Evolutionary conservation across 2,329 filamentous ascomycete species (phyloP).

Genomic region (Chrysosporium queenslandicum): DNA sequence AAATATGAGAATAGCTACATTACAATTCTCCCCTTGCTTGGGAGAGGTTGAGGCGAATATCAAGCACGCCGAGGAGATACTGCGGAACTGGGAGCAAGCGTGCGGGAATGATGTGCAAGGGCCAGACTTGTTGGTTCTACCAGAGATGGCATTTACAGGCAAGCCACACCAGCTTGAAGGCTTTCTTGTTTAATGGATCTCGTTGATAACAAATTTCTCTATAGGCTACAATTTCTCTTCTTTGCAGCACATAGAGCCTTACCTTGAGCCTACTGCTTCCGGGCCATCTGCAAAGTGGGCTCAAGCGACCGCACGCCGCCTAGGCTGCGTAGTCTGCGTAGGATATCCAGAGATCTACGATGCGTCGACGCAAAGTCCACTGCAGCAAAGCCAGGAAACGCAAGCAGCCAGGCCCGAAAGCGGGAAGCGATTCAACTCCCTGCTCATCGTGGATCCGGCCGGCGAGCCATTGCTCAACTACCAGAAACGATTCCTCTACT

Average conservation of each 20-base stretch:
- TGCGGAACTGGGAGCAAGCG: conserved; percentile 29
- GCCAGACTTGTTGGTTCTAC: conserved; percentile 50
- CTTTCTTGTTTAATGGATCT: not conserved
- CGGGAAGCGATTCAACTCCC: conserved; percentile 45
- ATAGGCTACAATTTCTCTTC: conserved; percentile 55
- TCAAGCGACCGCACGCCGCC: conserved; percentile 42
- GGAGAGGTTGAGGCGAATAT: conserved; percentile 40
- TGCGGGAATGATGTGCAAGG: conserved; percentile 10
- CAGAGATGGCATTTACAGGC: conserved; percentile 54
- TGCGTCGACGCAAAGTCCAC: conserved; percentile 18
- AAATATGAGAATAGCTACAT: conserved; percentile 39
- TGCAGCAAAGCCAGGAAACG: conserved; percentile 9
- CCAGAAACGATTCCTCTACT: conserved; percentile 56
- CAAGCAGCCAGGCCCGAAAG: conserved; percentile 1
- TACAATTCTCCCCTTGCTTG: conserved; percentile 38
- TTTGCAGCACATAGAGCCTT: conserved; percentile 47
- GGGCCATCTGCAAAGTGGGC: conserved; percentile 52
- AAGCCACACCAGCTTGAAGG: conserved; percentile 16
- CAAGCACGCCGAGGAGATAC: conserved; percentile 33
- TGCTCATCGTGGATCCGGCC: conserved; percentile 46
- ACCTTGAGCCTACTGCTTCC: conserved; percentile 47
- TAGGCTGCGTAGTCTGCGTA: conserved; percentile 52
- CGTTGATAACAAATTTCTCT: not conserved
- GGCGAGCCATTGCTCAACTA: conserved; percentile 51
- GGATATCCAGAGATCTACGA: conserved; percentile 49